These are phyloP conservation scores for Fusarium sp. DNA, from an alignment of 2,329 filamentous ascomycete genomes.

Conservation along the genomic window DNA sequence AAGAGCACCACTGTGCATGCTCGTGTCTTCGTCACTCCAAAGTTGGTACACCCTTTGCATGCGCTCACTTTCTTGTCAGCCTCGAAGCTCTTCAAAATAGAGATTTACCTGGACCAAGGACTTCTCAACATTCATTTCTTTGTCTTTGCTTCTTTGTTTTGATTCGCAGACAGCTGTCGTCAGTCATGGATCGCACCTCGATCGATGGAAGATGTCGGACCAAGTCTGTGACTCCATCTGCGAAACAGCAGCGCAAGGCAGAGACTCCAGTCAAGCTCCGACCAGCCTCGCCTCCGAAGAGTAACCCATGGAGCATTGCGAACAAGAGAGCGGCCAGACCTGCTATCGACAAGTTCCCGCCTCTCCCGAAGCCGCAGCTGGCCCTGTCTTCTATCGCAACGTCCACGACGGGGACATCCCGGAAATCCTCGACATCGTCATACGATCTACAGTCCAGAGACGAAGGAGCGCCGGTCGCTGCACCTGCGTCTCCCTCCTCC, in stretches of 20 bases:
- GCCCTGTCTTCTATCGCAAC: conserved; percentile 14
- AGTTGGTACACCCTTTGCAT: conserved; percentile 25
- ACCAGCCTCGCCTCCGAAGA: conserved; percentile 51
- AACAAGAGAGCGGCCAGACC: conserved; percentile 7
- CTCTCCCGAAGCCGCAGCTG: conserved; percentile 29
- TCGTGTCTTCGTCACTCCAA: conserved; percentile 20
- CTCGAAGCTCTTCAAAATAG: conserved; percentile 1
- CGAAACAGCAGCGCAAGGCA: conserved; percentile 22
- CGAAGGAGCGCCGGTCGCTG: conserved; percentile 11
- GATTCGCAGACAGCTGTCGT: conserved; percentile 12
- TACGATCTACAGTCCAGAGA: conserved; percentile 15
- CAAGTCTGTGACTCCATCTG: conserved; percentile 19
- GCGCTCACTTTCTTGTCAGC: conserved; percentile 26
- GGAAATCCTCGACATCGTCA: conserved; percentile 25
- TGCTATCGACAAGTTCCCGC: conserved; percentile 34
- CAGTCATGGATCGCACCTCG: conserved; percentile 44
- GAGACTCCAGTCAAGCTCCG: conserved; percentile 36
- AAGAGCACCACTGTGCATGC: conserved; percentile 32
- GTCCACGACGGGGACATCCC: conserved; percentile 22
- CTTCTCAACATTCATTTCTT: not conserved
- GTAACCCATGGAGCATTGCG: conserved; percentile 48
- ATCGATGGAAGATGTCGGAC: conserved; percentile 45
- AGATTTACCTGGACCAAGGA: not conserved
- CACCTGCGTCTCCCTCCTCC: conserved; percentile 39
- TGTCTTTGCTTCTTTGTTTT: not conserved